Base-by-base conservation (phyloP, 176 grass and related monocot species). In the Tillandsia fasciculata region DNA sequence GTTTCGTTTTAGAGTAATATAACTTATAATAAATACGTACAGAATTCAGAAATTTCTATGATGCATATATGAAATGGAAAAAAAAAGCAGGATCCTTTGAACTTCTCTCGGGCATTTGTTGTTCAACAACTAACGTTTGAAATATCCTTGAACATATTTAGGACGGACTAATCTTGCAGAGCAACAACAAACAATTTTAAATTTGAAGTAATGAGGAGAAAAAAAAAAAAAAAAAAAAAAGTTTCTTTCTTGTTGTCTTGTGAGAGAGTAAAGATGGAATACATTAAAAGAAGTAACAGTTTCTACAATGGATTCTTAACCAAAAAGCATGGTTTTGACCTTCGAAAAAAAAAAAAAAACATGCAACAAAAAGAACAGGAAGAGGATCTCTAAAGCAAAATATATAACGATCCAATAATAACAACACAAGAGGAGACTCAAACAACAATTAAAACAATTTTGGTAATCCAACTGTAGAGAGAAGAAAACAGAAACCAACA, bases 1-100 rank as follows among this genome's bases (percentile, higher is more conserved):
- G 73, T 56, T 53, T 42, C 33, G 53, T 11, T 8, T 69, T 24
- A 26, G 49, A 79, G 48, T 11, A 61, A 33, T 20, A 88, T 10
- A 23, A 72, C 49, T 51, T 51, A 23, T 15, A 50, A 48, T 17
- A 67, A 59, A 67, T 70, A 58, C 10, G 0, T 1, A 23, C 10
- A 9, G 8, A 51, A 59, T 13, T 10, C 20, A 23, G 3, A 47
- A 0, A 27, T n/a, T 13, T 52, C 70, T 26, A 56, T 33, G 26
- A 74, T 17, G 17, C 28, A 51, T n/a, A n/a, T n/a, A n/a, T 33
- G 3, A 70, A 74, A 65, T 48, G 47, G 12, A 57, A 5, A 57
- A 56, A 56, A 14, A 14, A 57, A 57, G 53, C 17, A 57, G 18
- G 28, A 29, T 29, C 2, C 28, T 29, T 29, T 29, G 28, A 29